Percentiles rank a stretch among this genome's conserved stretches.
phyloP scores from a whole-genome alignment of 371 early-diverging fungal species.

The Mortierella polycephala region DNA sequence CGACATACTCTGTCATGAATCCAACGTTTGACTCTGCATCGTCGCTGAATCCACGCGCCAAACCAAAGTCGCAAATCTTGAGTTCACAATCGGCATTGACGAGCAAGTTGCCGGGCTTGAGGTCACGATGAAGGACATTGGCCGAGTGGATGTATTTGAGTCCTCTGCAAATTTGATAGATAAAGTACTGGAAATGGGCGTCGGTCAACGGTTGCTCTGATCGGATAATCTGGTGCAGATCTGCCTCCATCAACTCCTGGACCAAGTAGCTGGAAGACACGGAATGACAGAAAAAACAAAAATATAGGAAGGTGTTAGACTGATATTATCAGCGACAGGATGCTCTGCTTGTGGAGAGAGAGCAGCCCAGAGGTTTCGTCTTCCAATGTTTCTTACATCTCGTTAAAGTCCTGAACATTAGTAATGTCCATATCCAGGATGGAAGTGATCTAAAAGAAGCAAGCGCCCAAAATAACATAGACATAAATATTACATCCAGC shows the following conservation, averaged over 20 bases:
- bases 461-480: background rate
- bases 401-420: constrained; percentile 78
- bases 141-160: constrained; percentile 98
- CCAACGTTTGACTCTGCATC: constrained; percentile 85
- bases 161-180: constrained; percentile 97
- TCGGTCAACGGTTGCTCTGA: constrained; percentile 97
- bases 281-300: background rate
- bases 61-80: constrained; percentile 95
- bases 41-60: constrained; percentile 91
- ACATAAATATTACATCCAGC: too few relatives aligned
- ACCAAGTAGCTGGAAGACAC: constrained; percentile 72
- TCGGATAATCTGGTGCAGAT: constrained; percentile 97
- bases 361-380: too few relatives aligned
- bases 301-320: too few relatives aligned
- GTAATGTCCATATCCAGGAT: constrained; percentile 81
- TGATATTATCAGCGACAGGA: too few relatives aligned
- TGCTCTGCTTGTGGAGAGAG: too few relatives aligned
- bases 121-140: constrained; percentile 97
- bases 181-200: constrained; percentile 97
- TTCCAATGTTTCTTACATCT: too few relatives aligned
- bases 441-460: constrained; percentile 77
- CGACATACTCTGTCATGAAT: constrained; percentile 97
- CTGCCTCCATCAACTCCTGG: constrained; percentile 98
- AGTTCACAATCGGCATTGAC: constrained; percentile 99
- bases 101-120: constrained; percentile 97